A percentile compares a stretch with the other conserved stretches of the same genome.
phyloP scores from a whole-genome alignment of 768 basidiomycete species.

The Cytidiella melzeri region DNA sequence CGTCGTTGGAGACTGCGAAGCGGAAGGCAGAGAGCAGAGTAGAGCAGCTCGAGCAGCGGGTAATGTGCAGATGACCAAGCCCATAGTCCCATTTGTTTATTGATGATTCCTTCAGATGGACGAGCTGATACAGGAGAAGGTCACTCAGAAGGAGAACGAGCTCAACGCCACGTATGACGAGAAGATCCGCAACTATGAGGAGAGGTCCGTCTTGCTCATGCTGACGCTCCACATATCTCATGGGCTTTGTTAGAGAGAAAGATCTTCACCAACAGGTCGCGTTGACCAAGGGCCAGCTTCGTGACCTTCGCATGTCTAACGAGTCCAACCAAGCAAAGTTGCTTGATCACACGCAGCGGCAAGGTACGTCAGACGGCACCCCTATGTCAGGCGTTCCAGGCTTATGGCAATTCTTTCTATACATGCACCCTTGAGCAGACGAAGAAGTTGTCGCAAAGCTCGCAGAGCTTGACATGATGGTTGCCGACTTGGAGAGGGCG shows the following conservation, averaged over 20 bases:
- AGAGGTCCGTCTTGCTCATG: constrained; percentile 78
- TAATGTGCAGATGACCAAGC: constrained; percentile 24
- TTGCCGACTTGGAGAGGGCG: constrained; percentile 91
- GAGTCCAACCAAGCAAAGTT: constrained; percentile 92
- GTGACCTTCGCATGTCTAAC: constrained; percentile 84
- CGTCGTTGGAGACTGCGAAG: constrained; percentile 59
- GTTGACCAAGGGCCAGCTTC: constrained; percentile 82
- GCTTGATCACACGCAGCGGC: constrained; percentile 83
- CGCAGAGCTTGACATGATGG: constrained; percentile 92
- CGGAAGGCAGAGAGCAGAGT: constrained; percentile 69
- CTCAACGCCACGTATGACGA: constrained; percentile 97
- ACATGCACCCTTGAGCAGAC: constrained; percentile 39
- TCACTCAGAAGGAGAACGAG: constrained; percentile 92
- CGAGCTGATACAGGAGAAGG: constrained; percentile 81
- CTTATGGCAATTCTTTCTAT: not conserved
- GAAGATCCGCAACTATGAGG: constrained; percentile 91
- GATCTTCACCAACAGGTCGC: constrained; percentile 89
- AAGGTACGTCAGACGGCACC: constrained; percentile 47
- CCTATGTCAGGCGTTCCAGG: not conserved
- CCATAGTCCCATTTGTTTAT: not conserved
- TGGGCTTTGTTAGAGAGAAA: constrained; percentile 91
- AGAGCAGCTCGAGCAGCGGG: constrained; percentile 82
- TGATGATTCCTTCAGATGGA: constrained; percentile 69
- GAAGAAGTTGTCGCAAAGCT: constrained; percentile 88
- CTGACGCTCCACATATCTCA: too few relatives aligned